Evolutionary conservation across 192 early-diverging fungal genomes (phyloP).

Genomic region (Dispira simplex): DNA sequence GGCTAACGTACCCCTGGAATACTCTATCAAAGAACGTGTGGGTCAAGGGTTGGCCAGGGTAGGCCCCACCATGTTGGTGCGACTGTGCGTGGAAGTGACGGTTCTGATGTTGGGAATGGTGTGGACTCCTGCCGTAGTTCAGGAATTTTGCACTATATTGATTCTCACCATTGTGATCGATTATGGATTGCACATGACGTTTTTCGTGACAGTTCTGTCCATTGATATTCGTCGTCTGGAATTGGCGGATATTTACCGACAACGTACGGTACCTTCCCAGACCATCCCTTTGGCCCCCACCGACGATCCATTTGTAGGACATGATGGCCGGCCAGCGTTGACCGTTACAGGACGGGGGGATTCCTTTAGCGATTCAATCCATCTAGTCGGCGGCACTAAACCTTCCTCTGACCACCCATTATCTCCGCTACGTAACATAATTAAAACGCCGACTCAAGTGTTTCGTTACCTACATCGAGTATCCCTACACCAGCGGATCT

Average conservation of each 20-base stretch:
- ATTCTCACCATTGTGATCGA: constrained; percentile 52
- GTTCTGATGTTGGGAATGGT: constrained; percentile 38
- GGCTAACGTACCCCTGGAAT: constrained; percentile 45
- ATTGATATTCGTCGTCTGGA: constrained; percentile 71
- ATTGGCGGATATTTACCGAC: constrained; percentile 20
- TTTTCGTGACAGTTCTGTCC: constrained; percentile 62
- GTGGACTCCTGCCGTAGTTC: constrained; percentile 39
- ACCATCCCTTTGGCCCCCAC: no score
- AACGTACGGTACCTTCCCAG: background rate
- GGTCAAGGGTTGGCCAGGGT: constrained; percentile 40
- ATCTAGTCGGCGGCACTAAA: no score
- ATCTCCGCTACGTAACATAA: no score
- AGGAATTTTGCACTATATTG: constrained; percentile 62
- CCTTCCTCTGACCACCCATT: no score
- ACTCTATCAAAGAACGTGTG: constrained; percentile 48
- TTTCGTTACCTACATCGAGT: constrained; percentile 2
- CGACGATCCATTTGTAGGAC: no score
- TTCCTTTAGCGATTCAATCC: no score
- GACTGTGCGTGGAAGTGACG: constrained; percentile 34
- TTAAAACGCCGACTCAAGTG: background rate
- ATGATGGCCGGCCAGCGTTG: no score
- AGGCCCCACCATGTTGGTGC: constrained; percentile 45
- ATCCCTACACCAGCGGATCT: constrained; percentile 6
- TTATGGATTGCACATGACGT: constrained; percentile 65
- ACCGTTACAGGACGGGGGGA: no score